Conservation (phyloP, 495 filamentous ascomycete species). For the Hypoxylon fragiforme region DNA sequence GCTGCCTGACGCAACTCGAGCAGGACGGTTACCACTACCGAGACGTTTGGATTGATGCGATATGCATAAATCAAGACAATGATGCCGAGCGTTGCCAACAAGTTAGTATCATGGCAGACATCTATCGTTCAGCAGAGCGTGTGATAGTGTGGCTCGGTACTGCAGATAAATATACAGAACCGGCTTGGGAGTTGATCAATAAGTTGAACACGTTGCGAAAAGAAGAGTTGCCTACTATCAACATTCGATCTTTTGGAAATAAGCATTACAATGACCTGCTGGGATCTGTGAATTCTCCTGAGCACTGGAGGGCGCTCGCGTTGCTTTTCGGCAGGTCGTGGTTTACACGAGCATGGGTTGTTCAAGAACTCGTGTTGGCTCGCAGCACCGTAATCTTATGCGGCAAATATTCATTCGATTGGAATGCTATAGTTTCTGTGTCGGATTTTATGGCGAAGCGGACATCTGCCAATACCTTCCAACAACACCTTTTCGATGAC, state of each 20-base stretch:
- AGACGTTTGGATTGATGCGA: conserved; percentile 34
- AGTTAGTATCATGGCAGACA: conserved; percentile 31
- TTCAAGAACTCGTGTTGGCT: conserved; percentile 32
- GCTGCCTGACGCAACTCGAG: conserved; percentile 27
- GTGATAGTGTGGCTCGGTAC: conserved; percentile 36
- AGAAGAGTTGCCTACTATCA: not conserved
- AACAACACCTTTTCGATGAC: not conserved
- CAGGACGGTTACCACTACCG: not conserved
- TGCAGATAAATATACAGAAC: conserved; percentile 8
- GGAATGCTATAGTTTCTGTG: conserved; percentile 17
- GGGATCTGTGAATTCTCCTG: conserved; percentile 2
- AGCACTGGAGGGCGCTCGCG: conserved; percentile 25
- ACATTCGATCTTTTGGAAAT: conserved; percentile 1
- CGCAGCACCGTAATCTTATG: conserved; percentile 14
- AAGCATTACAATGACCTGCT: not conserved
- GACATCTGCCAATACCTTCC: conserved; percentile 11
- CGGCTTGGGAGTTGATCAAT: conserved; percentile 18
- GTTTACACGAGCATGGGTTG: conserved; percentile 32
- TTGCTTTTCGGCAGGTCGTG: conserved; percentile 26
- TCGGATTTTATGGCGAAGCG: conserved; percentile 11
- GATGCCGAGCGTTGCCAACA: conserved; percentile 27
- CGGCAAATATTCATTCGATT: conserved; percentile 19
- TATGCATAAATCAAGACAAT: conserved; percentile 35
- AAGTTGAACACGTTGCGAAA: conserved; percentile 1
- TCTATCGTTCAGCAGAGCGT: conserved; percentile 25